phyloP scores from a whole-genome alignment of 106 monocot species.

The Ottelia alismoides region DNA sequence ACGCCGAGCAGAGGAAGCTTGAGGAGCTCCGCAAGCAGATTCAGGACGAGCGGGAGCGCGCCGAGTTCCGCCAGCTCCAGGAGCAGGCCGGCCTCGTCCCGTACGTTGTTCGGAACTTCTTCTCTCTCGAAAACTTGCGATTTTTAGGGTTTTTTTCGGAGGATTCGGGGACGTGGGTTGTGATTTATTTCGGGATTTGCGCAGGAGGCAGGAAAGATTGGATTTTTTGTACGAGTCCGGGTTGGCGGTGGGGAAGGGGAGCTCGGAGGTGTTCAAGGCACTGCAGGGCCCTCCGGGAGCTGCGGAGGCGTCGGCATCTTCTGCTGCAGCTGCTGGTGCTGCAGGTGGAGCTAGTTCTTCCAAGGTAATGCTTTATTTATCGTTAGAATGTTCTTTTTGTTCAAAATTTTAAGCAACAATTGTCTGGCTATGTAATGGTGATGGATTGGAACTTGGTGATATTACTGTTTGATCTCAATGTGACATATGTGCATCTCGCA shows the following conservation, averaged over 20 bases:
- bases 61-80: constrained; percentile 82
- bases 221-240: constrained; percentile 96
- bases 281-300: constrained; percentile 33
- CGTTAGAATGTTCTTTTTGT: too few relatives aligned
- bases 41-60: constrained; percentile 82
- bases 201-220: constrained; percentile 83
- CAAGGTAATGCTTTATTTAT: not conserved
- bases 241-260: constrained; percentile 79
- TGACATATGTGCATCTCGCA: too few relatives aligned
- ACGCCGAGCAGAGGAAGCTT: constrained; percentile 72
- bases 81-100: constrained; percentile 84
- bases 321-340: constrained; percentile 4
- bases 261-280: constrained; percentile 69
- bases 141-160: constrained; percentile 1
- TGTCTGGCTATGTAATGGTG: too few relatives aligned
- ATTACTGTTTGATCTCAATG: too few relatives aligned
- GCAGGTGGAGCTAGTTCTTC: constrained; percentile 6
- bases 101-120: constrained; percentile 19
- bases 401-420: too few relatives aligned
- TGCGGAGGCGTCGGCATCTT: constrained; percentile 6
- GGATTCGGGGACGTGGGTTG: too few relatives aligned
- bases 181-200: constrained; percentile 1
- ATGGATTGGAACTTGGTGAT: too few relatives aligned
- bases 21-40: constrained; percentile 96
- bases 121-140: not conserved